Evolutionary conservation across 1,139 yeast species (phyloP), one percentile per base, ranked within the genome.

Genomic region (Yamadazyma friedrichii): DNA sequence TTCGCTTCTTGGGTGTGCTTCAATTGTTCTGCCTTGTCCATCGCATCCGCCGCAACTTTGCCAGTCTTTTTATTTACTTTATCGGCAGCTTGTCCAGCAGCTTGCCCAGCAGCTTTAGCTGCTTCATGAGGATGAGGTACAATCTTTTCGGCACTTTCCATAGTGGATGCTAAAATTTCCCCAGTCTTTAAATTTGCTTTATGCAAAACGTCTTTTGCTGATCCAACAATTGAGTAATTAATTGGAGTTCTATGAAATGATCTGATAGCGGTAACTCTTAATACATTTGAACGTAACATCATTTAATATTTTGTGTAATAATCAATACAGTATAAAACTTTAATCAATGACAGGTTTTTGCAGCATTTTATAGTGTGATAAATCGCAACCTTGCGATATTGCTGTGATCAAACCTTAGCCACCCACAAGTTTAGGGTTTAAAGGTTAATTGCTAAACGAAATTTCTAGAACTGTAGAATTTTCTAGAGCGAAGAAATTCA

Each of bases 131-230:
- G 45, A 39, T 42, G 38, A n/a, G 37, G 53, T 39, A 61, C 56
- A 32, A 50, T 55, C 16, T 55, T 38, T 47, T 65, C 65, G 12
- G 61, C 67, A 29, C 54, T 51, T 28, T 65, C 67, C 42, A 65
- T 56, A 4, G 67, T 65, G 15, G 59, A 63, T 11, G 72, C 70
- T 40, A 65, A 55, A 2, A 62, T 62, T 43, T 66, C 59, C 8
- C 71, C 72, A 10, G 69, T 55, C 46, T 62, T 64, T 40, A 60
- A 53, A 46, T 69, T 69, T 33, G 63, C 72, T 45, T 61, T 64
- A 20, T 49, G 45, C 44, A 69, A 61, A 8, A 58, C 61, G 22
- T 64, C 63, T 51, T 67, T 69, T 13, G 72, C 70, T 22, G 63
- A 47, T 31, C 61, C 71, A 12, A 65, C 52, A 22, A 69, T 54